Evolutionary conservation across 345 rosid genomes (phyloP).

Genomic region (Salix dunnii): DNA sequence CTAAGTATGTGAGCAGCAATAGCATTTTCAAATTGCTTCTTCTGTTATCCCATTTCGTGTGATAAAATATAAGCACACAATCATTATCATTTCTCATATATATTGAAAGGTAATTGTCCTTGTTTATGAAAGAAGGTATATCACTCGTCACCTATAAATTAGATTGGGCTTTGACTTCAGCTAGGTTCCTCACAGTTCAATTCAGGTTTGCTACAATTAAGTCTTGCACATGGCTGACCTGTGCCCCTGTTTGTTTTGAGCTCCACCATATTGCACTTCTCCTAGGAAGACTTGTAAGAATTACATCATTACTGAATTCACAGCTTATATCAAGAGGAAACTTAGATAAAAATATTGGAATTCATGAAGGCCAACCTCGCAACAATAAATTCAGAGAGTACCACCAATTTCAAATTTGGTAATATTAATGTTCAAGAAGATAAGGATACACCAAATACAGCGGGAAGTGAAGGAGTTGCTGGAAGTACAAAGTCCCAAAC

Average conservation of each 20-base stretch:
- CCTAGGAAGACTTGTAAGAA: neutral
- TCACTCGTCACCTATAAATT: neutral
- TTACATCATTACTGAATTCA: neutral
- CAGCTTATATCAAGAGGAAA: neutral
- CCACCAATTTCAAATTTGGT: neutral
- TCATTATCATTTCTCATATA: neutral
- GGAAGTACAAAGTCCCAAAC: slow-evolving; percentile 94
- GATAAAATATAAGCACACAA: neutral
- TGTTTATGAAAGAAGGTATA: neutral
- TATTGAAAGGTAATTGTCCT: neutral
- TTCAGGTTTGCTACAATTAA: neutral
- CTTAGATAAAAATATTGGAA: neutral
- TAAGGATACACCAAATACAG: slow-evolving; percentile 91
- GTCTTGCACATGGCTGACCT: neutral
- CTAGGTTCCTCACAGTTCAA: neutral
- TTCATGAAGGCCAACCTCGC: too few relatives aligned
- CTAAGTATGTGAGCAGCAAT: neutral
- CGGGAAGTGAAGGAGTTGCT: slow-evolving; percentile 88
- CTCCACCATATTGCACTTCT: slow-evolving; percentile 4
- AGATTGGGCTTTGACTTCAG: neutral
- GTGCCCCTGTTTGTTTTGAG: neutral
- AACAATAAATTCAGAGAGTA: neutral
- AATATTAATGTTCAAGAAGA: neutral
- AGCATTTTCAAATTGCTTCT: neutral
- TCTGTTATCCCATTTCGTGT: neutral